These are phyloP conservation scores for Diddensiella santjacobensis DNA, from an alignment of 805 yeast species.

Conservation along the genomic window DNA sequence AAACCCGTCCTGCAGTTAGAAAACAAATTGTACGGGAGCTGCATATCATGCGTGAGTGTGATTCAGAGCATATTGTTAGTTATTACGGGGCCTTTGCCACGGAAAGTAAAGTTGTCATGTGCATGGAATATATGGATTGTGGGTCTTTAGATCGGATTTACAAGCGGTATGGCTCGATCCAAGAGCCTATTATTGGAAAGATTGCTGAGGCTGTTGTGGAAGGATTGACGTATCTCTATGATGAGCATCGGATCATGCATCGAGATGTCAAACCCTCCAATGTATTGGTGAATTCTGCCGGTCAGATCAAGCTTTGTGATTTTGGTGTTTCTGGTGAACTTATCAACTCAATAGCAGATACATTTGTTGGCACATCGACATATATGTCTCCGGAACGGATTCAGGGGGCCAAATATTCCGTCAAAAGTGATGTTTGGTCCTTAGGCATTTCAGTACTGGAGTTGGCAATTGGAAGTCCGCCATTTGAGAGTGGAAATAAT, in stretches of 20 bases:
- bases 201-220: slow-evolving; percentile 71
- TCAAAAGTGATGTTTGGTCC: slow-evolving; percentile 98
- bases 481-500: slow-evolving; percentile 43
- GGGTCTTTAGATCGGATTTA: slow-evolving; percentile 83
- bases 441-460: slow-evolving; percentile 87
- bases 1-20: slow-evolving; percentile 71
- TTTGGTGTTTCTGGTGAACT: slow-evolving; percentile 94
- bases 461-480: slow-evolving; percentile 78
- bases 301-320: slow-evolving; percentile 89
- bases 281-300: slow-evolving; percentile 79
- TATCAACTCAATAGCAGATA: slow-evolving; percentile 91
- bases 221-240: slow-evolving; percentile 79
- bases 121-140: slow-evolving; percentile 96
- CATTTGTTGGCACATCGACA: slow-evolving; percentile 96
- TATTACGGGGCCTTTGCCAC: slow-evolving; percentile 87
- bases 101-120: slow-evolving; percentile 69
- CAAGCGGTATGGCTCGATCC: slow-evolving; percentile 56
- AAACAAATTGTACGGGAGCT: slow-evolving; percentile 85
- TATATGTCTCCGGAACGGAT: slow-evolving; percentile 98
- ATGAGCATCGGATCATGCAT: slow-evolving; percentile 83
- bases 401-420: slow-evolving; percentile 88
- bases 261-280: slow-evolving; percentile 96
- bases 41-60: slow-evolving; percentile 84
- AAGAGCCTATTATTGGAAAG: slow-evolving; percentile 65
- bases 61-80: slow-evolving; percentile 74